Evolutionary conservation across 2,329 filamentous ascomycete species (phyloP).

Genomic region (Fusarium nanum): DNA sequence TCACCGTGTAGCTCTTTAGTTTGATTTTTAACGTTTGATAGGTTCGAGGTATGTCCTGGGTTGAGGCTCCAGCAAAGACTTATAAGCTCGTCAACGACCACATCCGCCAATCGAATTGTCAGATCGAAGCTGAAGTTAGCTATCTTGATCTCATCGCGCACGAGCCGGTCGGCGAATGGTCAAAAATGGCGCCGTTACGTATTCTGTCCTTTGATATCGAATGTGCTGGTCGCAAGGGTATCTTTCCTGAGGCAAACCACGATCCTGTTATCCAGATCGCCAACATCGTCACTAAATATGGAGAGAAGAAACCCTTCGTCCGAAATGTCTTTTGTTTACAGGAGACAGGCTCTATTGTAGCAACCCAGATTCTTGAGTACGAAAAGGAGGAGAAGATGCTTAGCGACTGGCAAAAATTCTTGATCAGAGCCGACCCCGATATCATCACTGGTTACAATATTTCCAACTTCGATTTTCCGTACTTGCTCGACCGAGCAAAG

Average conservation of each 20-base stretch:
- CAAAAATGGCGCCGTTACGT: slow-evolving; percentile 94
- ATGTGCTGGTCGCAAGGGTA: slow-evolving; percentile 95
- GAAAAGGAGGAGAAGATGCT: slow-evolving; percentile 88
- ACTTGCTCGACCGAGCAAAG: slow-evolving; percentile 87
- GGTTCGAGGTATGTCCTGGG: slow-evolving; percentile 97
- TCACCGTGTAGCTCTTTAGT: too few species aligned
- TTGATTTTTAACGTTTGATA: slow-evolving; percentile 50
- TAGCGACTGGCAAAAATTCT: slow-evolving; percentile 89
- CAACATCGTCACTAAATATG: slow-evolving; percentile 93
- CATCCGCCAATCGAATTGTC: slow-evolving; percentile 88
- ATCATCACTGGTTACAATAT: slow-evolving; percentile 99
- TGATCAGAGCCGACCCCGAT: slow-evolving; percentile 91
- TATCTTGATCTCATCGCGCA: slow-evolving; percentile 89
- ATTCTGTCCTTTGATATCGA: slow-evolving; percentile 98
- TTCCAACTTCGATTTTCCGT: slow-evolving; percentile 97
- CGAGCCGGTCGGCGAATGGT: slow-evolving; percentile 91
- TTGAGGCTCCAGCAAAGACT: slow-evolving; percentile 80
- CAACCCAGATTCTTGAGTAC: slow-evolving; percentile 90
- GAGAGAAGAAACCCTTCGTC: slow-evolving; percentile 94
- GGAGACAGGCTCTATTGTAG: slow-evolving; percentile 91
- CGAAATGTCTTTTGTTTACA: slow-evolving; percentile 97
- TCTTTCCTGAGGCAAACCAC: slow-evolving; percentile 91
- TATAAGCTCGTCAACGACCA: slow-evolving; percentile 76
- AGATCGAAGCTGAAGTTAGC: slow-evolving; percentile 90
- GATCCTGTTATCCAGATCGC: slow-evolving; percentile 99